Evolutionary conservation across 192 early-diverging fungal genomes (phyloP), one percentile per base, ranked within the genome.

Genomic region (Gaertneriomyces semiglobifer): DNA sequence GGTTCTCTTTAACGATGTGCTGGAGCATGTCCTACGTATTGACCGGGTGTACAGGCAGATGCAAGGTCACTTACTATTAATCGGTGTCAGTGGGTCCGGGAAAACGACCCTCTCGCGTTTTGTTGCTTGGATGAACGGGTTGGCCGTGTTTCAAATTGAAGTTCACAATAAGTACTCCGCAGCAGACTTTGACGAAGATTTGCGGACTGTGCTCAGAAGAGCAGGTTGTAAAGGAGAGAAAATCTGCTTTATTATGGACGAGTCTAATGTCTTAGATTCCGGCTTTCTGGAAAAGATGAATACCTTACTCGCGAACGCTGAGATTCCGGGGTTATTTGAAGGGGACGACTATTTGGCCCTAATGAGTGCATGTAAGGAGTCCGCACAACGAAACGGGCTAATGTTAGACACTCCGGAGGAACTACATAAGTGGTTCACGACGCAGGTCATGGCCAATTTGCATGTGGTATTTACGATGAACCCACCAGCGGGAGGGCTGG

Each of bases 391-490:
- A 18, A 95, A 99, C 59, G 98, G 98, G 16, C 70, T 93, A 59
- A 87, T 95, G 86, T 79, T 98, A 20, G 95, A 98, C 70, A 90
- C 94, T 12, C 76, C 79, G 50, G 98, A 99, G 59, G 96, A 99
- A 70, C 82, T 98, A 19, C 94, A 96, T 80, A 90, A 92, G 62
- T 98, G 96, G 96, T 98, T 99, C 77, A 94, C 93, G 33, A 83
- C 88, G 59, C 96, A 98, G 75, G 93, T 99, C 54, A 90, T 89
- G 84, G 87, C 86, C 56, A 99, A 99, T 71, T 73, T 99, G 44
- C 98, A 99, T 68, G 94, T 99, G 33, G 94, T 99, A 10, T 98
- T 99, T 69, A 99, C 98, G 10, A 99, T 99, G 98, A 99, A 99
- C 73, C 98, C 98, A 12, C 98, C 98, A 0, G 89, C 92, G 61